Evolutionary conservation across 208 protist genomes (phyloP), one percentile per base, ranked within the genome.

Genomic region (Leishmania gerbilli): DNA sequence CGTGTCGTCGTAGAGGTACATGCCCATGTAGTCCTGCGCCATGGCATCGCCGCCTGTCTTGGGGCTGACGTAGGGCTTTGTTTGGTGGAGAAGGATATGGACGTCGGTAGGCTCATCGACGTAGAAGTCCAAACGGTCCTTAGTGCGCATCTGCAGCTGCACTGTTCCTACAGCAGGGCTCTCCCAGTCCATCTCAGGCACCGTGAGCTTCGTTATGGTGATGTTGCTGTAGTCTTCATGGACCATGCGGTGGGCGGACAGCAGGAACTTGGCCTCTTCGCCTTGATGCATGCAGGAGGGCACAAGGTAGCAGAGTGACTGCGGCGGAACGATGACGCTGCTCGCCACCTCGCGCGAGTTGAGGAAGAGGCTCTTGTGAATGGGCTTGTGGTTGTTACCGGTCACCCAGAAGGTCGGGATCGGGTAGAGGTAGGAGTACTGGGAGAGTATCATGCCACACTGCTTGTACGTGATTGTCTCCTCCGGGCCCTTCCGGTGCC

Each of bases 1-100:
- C 27, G 85, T 85, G 72, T 90, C 87, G 76, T 94, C 87, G 88
- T 97, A 95, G n/a, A 97, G 86, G 87, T 97, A 97, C 86, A 95
- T 90, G 65, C 93, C 93, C 79, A 95, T 87, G 79, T 92, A 97
- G 76, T 92, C 87, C 79, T 94, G 84, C 34, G 87, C 86, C 89
- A 94, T 95, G 31, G 91, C 88, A 81, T 97, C 89, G 67, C 88
- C 85, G 31, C 87, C 88, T 2, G 78, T 86, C 69, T 89, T 86
- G 31, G 88, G 76, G 51, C 81, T 85, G 9, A 86, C 47, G 75
- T 71, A 90, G 21, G 89, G 87, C 74, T 94, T 93, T 53, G 85
- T 89, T 76, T 97, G 93, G 42, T 87, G 87, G 45, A 95, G 68
- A 21, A 97, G 87, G 69, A 97, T 90, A 69, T 95, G 93, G 17